Evolutionary conservation across 495 filamentous ascomycete genomes (phyloP), one percentile per base, ranked within the genome.

Genomic region (Neurospora cerealis): DNA sequence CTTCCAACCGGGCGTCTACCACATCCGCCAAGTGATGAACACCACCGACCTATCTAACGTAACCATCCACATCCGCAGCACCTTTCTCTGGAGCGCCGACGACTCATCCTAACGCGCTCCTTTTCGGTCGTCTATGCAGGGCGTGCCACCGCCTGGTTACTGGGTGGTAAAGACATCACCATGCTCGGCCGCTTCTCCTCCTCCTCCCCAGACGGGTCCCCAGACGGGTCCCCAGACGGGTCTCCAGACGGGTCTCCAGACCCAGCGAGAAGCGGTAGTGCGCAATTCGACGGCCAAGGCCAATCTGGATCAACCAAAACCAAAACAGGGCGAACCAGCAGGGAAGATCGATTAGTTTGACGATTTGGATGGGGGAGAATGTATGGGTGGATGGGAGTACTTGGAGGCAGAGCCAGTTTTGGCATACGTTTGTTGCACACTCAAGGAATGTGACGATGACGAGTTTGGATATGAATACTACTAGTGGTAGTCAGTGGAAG

Each of bases 1-100:
- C 60, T 74, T 85, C 70, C 77, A 75, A 8, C 80, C 81, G 69
- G 83, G 83, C 10, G 72, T 77, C 19, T 84, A 83, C 79, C 79
- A 84, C 74, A 83, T 85, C 74, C 81, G 80, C 13, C 82, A 83
- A 75, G 78, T 85, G 0, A 85, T 85, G 83, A 80, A 85, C 60
- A 79, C 80, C 38, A 79, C 79, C 15, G 73, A 81, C 73, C 79
- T 85, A 41, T 74, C 74, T 69, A 83, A 85, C 71, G 77, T 80
- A 42, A 77, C 78, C 72, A 76, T 85, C 69, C 81, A 84, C 76
- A 83, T 85, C 77, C 75, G 83, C 75, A 81, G 83, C 13, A 85
- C 76, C 19, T 76, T 81, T 15, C 70, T 80, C 15, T 85, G 83
- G 82, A 79, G 75, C 73, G 77, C 77, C 24, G 79, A 85, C 69